These are phyloP conservation scores for Megacollybia marginata DNA, from an alignment of 768 basidiomycete genomes.

Conservation along the genomic window DNA sequence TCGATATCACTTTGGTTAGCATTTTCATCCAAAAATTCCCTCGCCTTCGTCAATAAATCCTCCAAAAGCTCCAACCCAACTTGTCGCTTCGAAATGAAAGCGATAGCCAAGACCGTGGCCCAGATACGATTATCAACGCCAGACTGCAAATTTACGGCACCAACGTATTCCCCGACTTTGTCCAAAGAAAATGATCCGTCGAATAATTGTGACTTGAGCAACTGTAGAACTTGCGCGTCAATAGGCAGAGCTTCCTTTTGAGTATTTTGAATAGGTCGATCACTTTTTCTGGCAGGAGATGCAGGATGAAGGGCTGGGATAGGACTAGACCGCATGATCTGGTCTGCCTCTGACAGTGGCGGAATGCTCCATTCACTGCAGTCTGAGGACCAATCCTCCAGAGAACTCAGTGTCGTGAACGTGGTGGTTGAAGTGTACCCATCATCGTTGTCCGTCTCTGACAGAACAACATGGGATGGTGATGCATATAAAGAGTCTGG, in stretches of 20 bases:
- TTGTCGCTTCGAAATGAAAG: conserved; percentile 30
- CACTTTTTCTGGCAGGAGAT: conserved; percentile 4
- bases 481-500: conserved; percentile 7
- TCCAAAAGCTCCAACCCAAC: conserved; percentile 33
- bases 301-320: conserved; percentile 22
- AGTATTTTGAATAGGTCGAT: conserved; percentile 1
- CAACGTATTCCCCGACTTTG: conserved; percentile 26
- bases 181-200: conserved; percentile 43
- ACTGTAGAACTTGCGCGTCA: conserved; percentile 19
- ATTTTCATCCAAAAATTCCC: conserved; percentile 25
- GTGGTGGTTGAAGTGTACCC: conserved; percentile 23
- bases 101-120: conserved; percentile 41
- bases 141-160: conserved; percentile 21
- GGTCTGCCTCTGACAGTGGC: conserved; percentile 17
- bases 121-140: conserved; percentile 31
- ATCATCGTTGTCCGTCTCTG: conserved; percentile 14
- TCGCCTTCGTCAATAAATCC: conserved; percentile 32
- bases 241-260: conserved; percentile 12
- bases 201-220: conserved; percentile 31
- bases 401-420: conserved; percentile 44
- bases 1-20: not conserved
- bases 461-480: conserved; percentile 1
- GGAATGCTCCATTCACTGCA: conserved; percentile 27
- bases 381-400: conserved; percentile 29
- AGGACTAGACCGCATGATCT: conserved; percentile 17